Evolutionary conservation across 352 stramenopile species (phyloP).

Genomic region (Phytopythium ostracodes): DNA sequence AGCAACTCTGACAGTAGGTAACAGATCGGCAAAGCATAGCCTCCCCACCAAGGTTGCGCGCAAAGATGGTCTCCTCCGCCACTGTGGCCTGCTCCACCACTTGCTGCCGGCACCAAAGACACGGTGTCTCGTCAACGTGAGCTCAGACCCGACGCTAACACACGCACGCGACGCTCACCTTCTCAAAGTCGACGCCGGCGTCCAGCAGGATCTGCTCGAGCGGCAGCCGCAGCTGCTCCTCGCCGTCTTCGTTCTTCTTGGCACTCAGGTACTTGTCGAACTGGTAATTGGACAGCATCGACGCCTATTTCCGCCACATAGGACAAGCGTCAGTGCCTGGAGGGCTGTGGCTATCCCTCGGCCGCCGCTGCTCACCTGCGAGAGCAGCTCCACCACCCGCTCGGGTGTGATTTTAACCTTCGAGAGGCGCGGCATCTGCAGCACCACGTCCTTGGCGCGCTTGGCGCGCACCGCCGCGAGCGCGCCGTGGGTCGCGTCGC

Average conservation of each 20-base stretch:
- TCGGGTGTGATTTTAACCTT: constrained; percentile 19
- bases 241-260: constrained; percentile 48
- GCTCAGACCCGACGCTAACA: neutral
- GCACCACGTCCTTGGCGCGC: constrained; percentile 40
- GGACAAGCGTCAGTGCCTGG: neutral
- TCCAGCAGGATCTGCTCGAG: constrained; percentile 65
- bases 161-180: constrained; percentile 12
- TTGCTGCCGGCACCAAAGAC: constrained; percentile 22
- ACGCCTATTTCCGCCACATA: constrained; percentile 24
- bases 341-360: neutral
- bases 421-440: constrained; percentile 46
- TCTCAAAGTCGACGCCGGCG: constrained; percentile 45
- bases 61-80: constrained; percentile 81
- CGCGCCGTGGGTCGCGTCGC: constrained; percentile 63
- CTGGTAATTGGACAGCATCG: constrained; percentile 85
- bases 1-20: neutral
- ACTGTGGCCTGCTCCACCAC: constrained; percentile 61
- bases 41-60: constrained; percentile 64
- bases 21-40: neutral
- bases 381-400: constrained; percentile 64
- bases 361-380: constrained; percentile 18
- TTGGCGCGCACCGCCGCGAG: constrained; percentile 49
- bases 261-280: constrained; percentile 80
- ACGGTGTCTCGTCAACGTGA: neutral
- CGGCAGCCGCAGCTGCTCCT: constrained; percentile 62